phyloP scores from a whole-genome alignment of 176 grass and related monocot genomes.

The Pontederia paniculata region DNA sequence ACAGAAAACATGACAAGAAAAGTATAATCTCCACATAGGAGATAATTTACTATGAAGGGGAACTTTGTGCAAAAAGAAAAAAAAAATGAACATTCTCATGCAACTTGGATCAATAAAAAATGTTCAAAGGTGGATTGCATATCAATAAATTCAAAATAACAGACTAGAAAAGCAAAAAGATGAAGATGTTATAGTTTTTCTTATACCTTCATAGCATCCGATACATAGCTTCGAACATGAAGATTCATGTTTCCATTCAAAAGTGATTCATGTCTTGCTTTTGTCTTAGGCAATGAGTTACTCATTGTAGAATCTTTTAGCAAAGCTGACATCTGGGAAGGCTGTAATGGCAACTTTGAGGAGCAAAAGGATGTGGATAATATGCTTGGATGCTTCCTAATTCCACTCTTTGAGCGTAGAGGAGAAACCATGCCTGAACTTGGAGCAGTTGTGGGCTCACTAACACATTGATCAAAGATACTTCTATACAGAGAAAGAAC shows the following conservation, averaged over 20 bases:
- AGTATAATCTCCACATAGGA: too few relatives aligned
- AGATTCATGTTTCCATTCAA: conserved; percentile 31
- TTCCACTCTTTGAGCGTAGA: conserved; percentile 42
- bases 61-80: too few relatives aligned
- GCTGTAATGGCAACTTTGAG: conserved; percentile 73
- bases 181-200: background rate
- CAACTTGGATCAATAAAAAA: background rate
- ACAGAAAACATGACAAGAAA: background rate
- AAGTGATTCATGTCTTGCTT: conserved; percentile 49
- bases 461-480: conserved; percentile 80
- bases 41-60: too few relatives aligned
- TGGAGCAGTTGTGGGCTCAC: conserved; percentile 52
- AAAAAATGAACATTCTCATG: too few relatives aligned
- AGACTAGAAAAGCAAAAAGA: background rate
- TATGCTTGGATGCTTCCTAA: conserved; percentile 58
- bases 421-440: conserved; percentile 79
- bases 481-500: conserved; percentile 90
- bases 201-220: conserved; percentile 45
- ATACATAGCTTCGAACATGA: conserved; percentile 21
- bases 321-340: conserved; percentile 57
- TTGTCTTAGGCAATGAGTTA: conserved; percentile 47
- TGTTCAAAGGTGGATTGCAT: background rate
- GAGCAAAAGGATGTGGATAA: conserved; percentile 92
- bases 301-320: conserved; percentile 37
- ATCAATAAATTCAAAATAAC: background rate